phyloP scores from a whole-genome alignment of 768 basidiomycete genomes.

The Russula foetens region DNA sequence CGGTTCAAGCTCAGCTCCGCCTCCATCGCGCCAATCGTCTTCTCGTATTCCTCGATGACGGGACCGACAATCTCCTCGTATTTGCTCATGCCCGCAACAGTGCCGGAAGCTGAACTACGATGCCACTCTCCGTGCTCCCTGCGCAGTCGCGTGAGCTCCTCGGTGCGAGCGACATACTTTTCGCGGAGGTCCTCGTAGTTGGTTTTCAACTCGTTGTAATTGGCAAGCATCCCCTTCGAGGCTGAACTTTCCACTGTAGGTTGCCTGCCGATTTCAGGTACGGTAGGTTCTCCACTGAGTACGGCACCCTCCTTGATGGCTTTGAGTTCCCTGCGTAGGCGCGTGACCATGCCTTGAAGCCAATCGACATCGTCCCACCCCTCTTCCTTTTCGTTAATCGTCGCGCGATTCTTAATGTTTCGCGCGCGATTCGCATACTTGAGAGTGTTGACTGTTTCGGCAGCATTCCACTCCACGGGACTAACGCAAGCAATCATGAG shows the following conservation, averaged over 20 bases:
- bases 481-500: constrained; percentile 99
- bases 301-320: constrained; percentile 59
- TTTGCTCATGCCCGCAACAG: constrained; percentile 51
- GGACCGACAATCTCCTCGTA: constrained; percentile 95
- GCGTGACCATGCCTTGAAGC: constrained; percentile 79
- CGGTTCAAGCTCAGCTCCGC: constrained; percentile 82
- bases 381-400: constrained; percentile 89
- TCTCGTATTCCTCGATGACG: constrained; percentile 98
- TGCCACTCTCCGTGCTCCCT: constrained; percentile 73
- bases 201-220: constrained; percentile 77
- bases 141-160: constrained; percentile 75
- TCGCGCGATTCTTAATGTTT: constrained; percentile 93
- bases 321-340: constrained; percentile 84
- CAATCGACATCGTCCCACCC: constrained; percentile 99
- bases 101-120: constrained; percentile 49
- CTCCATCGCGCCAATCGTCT: constrained; percentile 92
- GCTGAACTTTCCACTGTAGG: constrained; percentile 32
- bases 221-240: constrained; percentile 67
- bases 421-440: constrained; percentile 97
- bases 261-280: constrained; percentile 3
- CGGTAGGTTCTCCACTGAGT: constrained; percentile 19
- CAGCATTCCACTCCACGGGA: constrained; percentile 90
- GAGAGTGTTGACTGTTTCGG: constrained; percentile 89
- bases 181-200: constrained; percentile 79
- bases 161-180: constrained; percentile 82